Evolutionary conservation across 768 basidiomycete species (phyloP), one percentile per base, ranked within the genome.

Genomic region (Tylopilus felleus): DNA sequence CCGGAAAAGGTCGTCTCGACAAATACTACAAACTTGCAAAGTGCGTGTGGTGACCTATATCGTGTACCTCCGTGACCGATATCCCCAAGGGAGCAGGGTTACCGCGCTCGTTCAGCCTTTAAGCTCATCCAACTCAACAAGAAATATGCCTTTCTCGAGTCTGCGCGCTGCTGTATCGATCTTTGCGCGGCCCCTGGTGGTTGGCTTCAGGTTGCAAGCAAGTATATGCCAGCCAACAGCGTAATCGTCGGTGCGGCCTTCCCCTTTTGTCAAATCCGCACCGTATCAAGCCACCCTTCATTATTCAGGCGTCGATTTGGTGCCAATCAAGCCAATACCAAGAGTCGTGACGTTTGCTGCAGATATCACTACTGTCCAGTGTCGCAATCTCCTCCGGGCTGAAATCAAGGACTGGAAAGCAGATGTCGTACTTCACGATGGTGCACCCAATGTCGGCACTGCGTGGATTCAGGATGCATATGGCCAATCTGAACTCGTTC

Each of bases 381-480:
- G 97, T 73, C 87, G 97, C 42, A 85, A 87, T 65, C 81, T 88
- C 52, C 83, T 99, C 53, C 84, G 91, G 52, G 75, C 77, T 22
- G 93, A 97, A 71, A 74, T 98, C 58, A 98, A 98, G 70, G 94
- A 98, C 69, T 99, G 97, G 97, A 96, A 94, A 74, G 97, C 97
- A 19, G 97, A 99, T 67, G 84, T 98, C 49, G 94, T 99, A 14
- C 82, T 99, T 53, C 97, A 99, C 69, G 97, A 99, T 71, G 97
- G 97, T 76, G 97, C 97, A 38, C 97, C 97, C 22, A 99, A 99
- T 70, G 97, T 99, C 70, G 97, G 97, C 77, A 92, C 93, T 12
- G 97, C 97, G 13, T 99, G 97, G 97, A 83, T 98, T 60, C 97
- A 98, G 70, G 97, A 99, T 73, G 97, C 97, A 0, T 99, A 94